Evolutionary conservation across 768 basidiomycete species (phyloP), one percentile per base, ranked within the genome.

Genomic region (Phlegmacium glaucopus): DNA sequence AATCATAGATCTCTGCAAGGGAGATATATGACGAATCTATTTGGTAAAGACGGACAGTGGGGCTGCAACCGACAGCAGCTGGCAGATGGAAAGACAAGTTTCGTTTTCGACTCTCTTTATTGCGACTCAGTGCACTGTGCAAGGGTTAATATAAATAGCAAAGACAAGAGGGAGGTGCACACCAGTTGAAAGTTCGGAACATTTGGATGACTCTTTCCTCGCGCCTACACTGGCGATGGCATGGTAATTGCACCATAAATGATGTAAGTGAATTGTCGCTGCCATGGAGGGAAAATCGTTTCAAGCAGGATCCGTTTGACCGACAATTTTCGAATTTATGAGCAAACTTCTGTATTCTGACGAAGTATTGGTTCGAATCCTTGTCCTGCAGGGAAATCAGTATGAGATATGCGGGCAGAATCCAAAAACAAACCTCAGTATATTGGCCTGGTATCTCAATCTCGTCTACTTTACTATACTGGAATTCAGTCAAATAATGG

Each of bases 371-470:
- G 61, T 92, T 92, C 58, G 77, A 90, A 65, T 99, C 95, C 65
- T 94, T 93, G 61, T 98, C 94, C 94, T 96, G 58, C 11, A 22
- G 36, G 16, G 54, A 32, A 48, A 49, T 46, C 44, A 44, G 25
- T 46, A 39, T 28, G 22, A n/a, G 30, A 39, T 27, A 26, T 22
- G 37, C n/a, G 40, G 12, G 45, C n/a, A 50, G 39, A 18, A 26
- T 41, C 28, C 27, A 11, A 37, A 7, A n/a, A 51, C 60, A 17
- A n/a, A 90, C 94, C 79, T 97, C 91, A 0, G 93, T 89, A 63
- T 99, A 99, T 65, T 99, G 96, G 6, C 96, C 96, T n/a, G 94
- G 94, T 42, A 99, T 82, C 61, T 99, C 94, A 32, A 99, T 90
- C 53, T 99, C 95, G 53, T 98, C 96, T 42, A 95, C 93, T 64